These are phyloP conservation scores for Fibroporia radiculosa DNA, from an alignment of 768 basidiomycete species.

Conservation along the genomic window DNA sequence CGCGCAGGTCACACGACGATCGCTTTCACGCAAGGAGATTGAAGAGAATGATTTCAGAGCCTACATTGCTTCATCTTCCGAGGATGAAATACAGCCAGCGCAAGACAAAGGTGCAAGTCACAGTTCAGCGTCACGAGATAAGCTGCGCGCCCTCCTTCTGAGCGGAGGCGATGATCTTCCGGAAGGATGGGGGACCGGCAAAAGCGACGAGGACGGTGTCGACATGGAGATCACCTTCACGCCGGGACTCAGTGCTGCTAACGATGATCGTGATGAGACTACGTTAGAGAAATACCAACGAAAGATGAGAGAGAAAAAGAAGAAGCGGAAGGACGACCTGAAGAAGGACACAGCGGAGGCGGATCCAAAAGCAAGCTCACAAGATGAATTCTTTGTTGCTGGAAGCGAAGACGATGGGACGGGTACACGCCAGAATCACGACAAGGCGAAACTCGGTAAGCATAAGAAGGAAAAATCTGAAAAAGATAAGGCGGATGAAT, in stretches of 20 bases:
- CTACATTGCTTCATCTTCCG: constrained; percentile 35
- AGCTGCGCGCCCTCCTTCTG: constrained; percentile 71
- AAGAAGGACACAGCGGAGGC: constrained; percentile 30
- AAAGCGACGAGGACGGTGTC: constrained; percentile 33
- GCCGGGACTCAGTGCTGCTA: constrained; percentile 62
- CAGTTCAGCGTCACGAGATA: constrained; percentile 49
- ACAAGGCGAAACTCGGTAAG: constrained; percentile 14
- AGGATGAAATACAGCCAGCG: constrained; percentile 50
- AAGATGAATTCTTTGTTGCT: constrained; percentile 77
- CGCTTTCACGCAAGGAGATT: constrained; percentile 75
- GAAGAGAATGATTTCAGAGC: constrained; percentile 85
- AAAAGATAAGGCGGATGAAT: constrained; percentile 10
- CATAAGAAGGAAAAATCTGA: constrained; percentile 13
- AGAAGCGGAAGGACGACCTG: constrained; percentile 65
- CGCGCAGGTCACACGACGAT: constrained; percentile 68
- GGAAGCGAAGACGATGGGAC: constrained; percentile 30
- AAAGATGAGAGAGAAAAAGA: constrained; percentile 85
- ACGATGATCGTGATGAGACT: constrained; percentile 62
- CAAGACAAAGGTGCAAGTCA: constrained; percentile 34
- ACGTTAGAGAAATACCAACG: constrained; percentile 84
- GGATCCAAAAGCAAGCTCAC: constrained; percentile 14
- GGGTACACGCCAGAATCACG: constrained; percentile 17
- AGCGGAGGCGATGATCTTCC: constrained; percentile 61
- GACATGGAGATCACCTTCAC: constrained; percentile 97
- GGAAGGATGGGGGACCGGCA: constrained; percentile 71